Conservation (phyloP, 2,329 filamentous ascomycete genomes). For the Zalaria sp. region DNA sequence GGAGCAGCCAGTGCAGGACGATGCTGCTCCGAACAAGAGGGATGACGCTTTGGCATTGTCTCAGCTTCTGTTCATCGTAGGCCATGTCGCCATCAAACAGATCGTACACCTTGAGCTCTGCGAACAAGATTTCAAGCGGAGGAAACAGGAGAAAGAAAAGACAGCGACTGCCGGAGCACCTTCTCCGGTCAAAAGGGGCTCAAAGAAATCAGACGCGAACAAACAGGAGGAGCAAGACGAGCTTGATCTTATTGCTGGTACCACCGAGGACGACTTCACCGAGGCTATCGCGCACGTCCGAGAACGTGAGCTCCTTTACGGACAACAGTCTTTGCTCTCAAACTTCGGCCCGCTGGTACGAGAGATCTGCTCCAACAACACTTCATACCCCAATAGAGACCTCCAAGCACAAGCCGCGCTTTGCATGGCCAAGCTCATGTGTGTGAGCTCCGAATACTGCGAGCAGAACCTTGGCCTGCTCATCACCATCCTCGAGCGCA, state of each 20-base stretch:
- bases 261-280: slow-evolving; percentile 85
- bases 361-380: slow-evolving; percentile 92
- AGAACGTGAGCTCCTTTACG: slow-evolving; percentile 72
- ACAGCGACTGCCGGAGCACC: slow-evolving; percentile 16
- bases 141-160: slow-evolving; percentile 83
- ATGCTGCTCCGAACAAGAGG: slow-evolving; percentile 5
- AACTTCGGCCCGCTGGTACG: slow-evolving; percentile 84
- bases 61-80: slow-evolving; percentile 86
- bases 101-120: slow-evolving; percentile 97
- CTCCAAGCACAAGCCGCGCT: slow-evolving; percentile 87
- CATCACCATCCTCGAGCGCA: slow-evolving; percentile 95
- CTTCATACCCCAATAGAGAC: slow-evolving; percentile 74
- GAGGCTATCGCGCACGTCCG: slow-evolving; percentile 76
- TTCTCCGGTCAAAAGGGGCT: slow-evolving; percentile 24
- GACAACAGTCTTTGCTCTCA: slow-evolving; percentile 68
- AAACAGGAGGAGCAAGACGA: slow-evolving; percentile 62
- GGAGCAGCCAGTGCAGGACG: slow-evolving; percentile 9
- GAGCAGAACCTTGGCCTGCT: slow-evolving; percentile 83
- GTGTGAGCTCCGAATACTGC: slow-evolving; percentile 91
- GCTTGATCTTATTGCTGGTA: slow-evolving; percentile 90
- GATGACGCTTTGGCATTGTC: slow-evolving; percentile 56
- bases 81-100: slow-evolving; percentile 95
- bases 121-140: slow-evolving; percentile 92
- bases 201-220: slow-evolving; percentile 34
- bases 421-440: slow-evolving; percentile 97